Percentiles rank a stretch among this genome's conserved stretches.
Conservation (phyloP, 768 basidiomycete species). For the Mycena crocata region DNA sequence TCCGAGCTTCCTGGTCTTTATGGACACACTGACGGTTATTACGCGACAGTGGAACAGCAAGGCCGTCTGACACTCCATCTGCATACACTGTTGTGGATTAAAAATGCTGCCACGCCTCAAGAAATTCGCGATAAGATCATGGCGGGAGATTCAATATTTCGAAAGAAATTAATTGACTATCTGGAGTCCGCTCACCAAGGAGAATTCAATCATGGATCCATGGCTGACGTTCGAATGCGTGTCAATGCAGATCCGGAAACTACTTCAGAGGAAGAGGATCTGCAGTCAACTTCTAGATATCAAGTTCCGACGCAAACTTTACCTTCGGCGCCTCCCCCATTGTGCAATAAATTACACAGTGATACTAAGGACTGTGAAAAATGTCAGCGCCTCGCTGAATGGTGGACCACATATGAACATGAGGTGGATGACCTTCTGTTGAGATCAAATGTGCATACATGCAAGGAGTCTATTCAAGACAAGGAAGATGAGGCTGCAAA, state of each 20-base stretch:
- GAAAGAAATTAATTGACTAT: constrained; percentile 39
- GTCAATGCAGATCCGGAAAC: not conserved
- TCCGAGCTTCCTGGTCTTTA: constrained; percentile 33
- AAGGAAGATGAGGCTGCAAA: not conserved
- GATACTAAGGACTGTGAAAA: constrained; percentile 4
- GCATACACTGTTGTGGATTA: constrained; percentile 51
- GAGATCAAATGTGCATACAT: constrained; percentile 35
- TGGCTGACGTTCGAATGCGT: constrained; percentile 26
- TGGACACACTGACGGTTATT: constrained; percentile 45
- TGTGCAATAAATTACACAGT: not conserved
- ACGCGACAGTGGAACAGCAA: constrained; percentile 50
- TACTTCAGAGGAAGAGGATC: not conserved
- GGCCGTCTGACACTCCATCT: constrained; percentile 51
- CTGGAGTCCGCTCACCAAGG: constrained; percentile 46
- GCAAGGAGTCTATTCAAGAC: constrained; percentile 2
- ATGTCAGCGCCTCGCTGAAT: constrained; percentile 14
- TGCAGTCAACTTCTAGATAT: constrained; percentile 21
- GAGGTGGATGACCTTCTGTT: constrained; percentile 36
- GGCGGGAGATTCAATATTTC: constrained; percentile 39
- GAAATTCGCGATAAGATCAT: constrained; percentile 45
- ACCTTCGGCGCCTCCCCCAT: constrained; percentile 37
- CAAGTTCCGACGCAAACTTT: constrained; percentile 37
- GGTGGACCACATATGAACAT: constrained; percentile 25
- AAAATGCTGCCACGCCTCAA: constrained; percentile 42
- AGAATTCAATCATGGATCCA: constrained; percentile 42